Base-by-base conservation (phyloP, 768 basidiomycete genomes). In the Melanogaster broomeanus region DNA sequence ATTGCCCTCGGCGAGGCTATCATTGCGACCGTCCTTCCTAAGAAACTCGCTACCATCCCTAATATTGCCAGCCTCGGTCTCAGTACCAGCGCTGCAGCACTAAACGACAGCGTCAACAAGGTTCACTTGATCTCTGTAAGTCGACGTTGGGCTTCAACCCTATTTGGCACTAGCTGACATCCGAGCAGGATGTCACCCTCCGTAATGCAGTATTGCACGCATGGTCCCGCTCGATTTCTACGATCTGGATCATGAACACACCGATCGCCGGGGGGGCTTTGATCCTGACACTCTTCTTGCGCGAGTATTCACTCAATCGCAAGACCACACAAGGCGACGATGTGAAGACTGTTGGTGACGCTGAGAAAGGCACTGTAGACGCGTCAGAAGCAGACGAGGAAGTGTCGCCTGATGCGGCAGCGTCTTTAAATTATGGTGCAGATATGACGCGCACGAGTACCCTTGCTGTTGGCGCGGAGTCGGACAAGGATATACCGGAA, bases 1-100 rank as follows among this genome's bases (percentile, higher is more conserved):
- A 81, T 92, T 49, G 77, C 90, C 0, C 61, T 89, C 38, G 87
- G 88, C 18, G 84, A 90, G 58, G 81, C 84, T 3, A 84, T 91
- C 52, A 86, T 84, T 51, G 68, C 82, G 1, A 83, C 79, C 48
- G 79, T 87, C 13, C 63, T 77, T 38, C 62, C 61, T 18, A 57
- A 48, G 30, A 68, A 71, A 40, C 66, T 80, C 0, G 45, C 50
- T 0, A 39, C 42, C 0, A 74, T 80, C 21, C 65, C 72, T 2
- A 65, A 68, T 25, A 55, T 73, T 15, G 33, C 46, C 12, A 49
- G 42, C 19, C 59, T 73, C 6, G 54, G 57, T 27, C 33, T 60
- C 10, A 71, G 77, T 49, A 77, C 75, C 0, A 72, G 76, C 11
- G 61, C 73, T 7, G 66, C 74, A 2, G 71, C 68, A 16, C 68